phyloP scores from a whole-genome alignment of 2,329 filamentous ascomycete genomes.

The Eutypella sp. region DNA sequence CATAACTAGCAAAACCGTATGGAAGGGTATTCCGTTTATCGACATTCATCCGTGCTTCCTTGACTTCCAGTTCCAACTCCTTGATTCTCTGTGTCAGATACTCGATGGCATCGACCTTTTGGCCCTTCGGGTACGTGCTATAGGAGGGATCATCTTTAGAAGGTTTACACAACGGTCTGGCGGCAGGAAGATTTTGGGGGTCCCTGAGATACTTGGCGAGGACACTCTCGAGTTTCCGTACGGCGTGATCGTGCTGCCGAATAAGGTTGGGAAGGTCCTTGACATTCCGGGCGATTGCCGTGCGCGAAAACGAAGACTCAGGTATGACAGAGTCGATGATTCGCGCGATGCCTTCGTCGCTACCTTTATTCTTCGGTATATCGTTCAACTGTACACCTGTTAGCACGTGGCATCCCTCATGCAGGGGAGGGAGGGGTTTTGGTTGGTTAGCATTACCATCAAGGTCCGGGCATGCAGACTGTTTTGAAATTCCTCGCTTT shows the following conservation, averaged over 20 bases:
- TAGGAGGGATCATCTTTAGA: slow-evolving; percentile 73
- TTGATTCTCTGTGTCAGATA: slow-evolving; percentile 84
- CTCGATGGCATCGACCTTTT: slow-evolving; percentile 90
- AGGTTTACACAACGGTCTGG: slow-evolving; percentile 72
- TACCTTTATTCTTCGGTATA: slow-evolving; percentile 69
- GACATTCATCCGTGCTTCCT: slow-evolving; percentile 72
- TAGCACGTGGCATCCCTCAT: not conserved
- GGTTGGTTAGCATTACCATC: slow-evolving; percentile 47
- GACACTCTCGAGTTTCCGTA: slow-evolving; percentile 76
- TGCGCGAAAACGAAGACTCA: slow-evolving; percentile 45
- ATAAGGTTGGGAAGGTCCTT: slow-evolving; percentile 85
- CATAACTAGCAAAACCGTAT: slow-evolving; percentile 92
- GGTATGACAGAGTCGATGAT: slow-evolving; percentile 78
- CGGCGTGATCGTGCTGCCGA: slow-evolving; percentile 72
- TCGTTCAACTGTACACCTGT: slow-evolving; percentile 66
- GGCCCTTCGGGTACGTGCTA: slow-evolving; percentile 53
- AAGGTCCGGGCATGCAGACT: slow-evolving; percentile 74
- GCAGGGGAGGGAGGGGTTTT: too few relatives aligned
- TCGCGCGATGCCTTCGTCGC: slow-evolving; percentile 81
- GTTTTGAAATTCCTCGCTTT: slow-evolving; percentile 80
- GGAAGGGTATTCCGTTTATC: slow-evolving; percentile 85
- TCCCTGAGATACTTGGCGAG: slow-evolving; percentile 89
- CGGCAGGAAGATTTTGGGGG: slow-evolving; percentile 70
- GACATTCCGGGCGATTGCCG: slow-evolving; percentile 81
- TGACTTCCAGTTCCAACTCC: slow-evolving; percentile 77